Percentiles rank a stretch among this genome's conserved stretches.
Conservation (phyloP, 768 basidiomycete species). For the Boletus rubropictus region DNA sequence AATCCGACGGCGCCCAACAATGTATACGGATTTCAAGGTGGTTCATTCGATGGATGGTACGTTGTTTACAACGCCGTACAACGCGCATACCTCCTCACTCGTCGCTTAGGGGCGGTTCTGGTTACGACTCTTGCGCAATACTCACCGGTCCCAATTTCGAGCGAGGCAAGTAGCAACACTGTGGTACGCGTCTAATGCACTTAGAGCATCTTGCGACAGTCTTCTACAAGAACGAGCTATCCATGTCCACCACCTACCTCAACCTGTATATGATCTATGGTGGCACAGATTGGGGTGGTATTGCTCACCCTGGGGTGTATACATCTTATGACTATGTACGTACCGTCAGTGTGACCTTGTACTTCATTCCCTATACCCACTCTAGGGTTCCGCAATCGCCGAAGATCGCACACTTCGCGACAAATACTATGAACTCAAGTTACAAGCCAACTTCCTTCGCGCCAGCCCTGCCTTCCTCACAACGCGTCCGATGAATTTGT, state of each 20-base stretch:
- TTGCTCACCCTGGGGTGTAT: constrained; percentile 51
- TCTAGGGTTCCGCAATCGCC: constrained; percentile 44
- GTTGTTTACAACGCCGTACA: constrained; percentile 28
- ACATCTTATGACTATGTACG: constrained; percentile 56
- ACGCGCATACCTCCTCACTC: not conserved
- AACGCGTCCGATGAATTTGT: constrained; percentile 39
- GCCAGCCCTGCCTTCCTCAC: constrained; percentile 49
- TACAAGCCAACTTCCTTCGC: constrained; percentile 46
- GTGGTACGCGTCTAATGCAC: not conserved
- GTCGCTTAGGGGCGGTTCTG: constrained; percentile 20
- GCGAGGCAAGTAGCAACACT: constrained; percentile 12
- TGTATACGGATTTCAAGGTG: constrained; percentile 33
- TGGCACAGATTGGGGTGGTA: constrained; percentile 59
- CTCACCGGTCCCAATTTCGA: constrained; percentile 23
- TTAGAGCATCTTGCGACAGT: constrained; percentile 3
- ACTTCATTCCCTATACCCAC: not conserved
- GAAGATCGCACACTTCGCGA: constrained; percentile 49
- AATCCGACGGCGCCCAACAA: constrained; percentile 19
- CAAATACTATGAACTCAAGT: constrained; percentile 49
- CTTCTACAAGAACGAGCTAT: constrained; percentile 19
- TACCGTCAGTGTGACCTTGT: not conserved
- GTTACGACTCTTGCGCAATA: constrained; percentile 17
- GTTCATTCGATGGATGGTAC: constrained; percentile 49
- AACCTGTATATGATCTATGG: constrained; percentile 58
- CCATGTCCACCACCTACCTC: constrained; percentile 19